Percentiles rank a stretch among this genome's conserved stretches.
Evolutionary conservation across 352 stramenopile genomes (phyloP).

Genomic region (Phytophthora pistaciae): DNA sequence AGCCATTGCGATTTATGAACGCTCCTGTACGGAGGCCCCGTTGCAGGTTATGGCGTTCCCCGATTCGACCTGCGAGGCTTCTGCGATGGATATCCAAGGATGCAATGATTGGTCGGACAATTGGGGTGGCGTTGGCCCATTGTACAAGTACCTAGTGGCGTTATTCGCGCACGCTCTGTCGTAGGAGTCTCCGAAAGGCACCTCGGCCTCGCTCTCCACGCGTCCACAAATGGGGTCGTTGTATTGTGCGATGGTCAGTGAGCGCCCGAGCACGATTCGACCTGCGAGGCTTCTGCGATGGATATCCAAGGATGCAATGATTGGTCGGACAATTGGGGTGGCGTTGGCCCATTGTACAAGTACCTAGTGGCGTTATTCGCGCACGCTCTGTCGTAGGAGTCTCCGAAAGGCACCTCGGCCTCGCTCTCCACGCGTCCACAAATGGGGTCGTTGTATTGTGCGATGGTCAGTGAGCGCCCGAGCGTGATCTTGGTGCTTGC

Average conservation of each 20-base stretch:
- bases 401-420: neutral
- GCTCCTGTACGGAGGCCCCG: neutral
- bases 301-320: too few species aligned
- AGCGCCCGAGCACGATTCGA: neutral
- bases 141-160: neutral
- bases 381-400: neutral
- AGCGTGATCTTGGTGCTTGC: neutral
- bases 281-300: too few species aligned
- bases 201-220: neutral
- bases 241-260: neutral
- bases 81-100: neutral
- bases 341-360: neutral
- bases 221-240: neutral
- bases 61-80: neutral
- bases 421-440: neutral
- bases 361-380: neutral
- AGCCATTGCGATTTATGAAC: neutral
- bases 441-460: neutral
- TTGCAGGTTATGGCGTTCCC: neutral
- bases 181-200: neutral
- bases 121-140: neutral
- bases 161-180: neutral
- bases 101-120: neutral
- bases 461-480: neutral
- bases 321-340: too few species aligned